Percentiles rank a stretch among this genome's conserved stretches.
These are phyloP conservation scores for Pilasporangium apinafurcum DNA, from an alignment of 352 stramenopile species.

Conservation along the genomic window DNA sequence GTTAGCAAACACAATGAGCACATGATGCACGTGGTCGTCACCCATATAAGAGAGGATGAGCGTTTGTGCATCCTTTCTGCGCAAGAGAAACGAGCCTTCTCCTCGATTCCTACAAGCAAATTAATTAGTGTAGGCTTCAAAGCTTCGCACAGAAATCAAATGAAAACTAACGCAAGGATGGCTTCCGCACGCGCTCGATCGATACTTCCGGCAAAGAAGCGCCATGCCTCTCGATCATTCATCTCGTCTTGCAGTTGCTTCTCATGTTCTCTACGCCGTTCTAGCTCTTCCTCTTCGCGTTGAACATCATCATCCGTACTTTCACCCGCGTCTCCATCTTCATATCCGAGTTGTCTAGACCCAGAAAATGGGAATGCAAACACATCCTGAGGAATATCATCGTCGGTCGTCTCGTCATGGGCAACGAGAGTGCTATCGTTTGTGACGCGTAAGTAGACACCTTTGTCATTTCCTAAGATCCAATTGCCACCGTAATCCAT, in stretches of 20 bases:
- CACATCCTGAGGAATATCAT: conserved; percentile 31
- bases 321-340: not conserved
- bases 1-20: conserved; percentile 69
- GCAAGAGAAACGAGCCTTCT: conserved; percentile 71
- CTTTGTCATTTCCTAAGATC: conserved; percentile 77
- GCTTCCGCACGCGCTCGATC: conserved; percentile 53
- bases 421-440: conserved; percentile 67
- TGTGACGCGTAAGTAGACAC: conserved; percentile 64
- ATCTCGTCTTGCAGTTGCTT: conserved; percentile 25
- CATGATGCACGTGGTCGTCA: conserved; percentile 61
- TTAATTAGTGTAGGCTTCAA: not conserved
- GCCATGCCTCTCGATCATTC: conserved; percentile 65
- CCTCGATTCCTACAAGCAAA: conserved; percentile 40
- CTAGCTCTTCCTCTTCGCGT: conserved; percentile 2
- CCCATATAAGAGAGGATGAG: conserved; percentile 80
- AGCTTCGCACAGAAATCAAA: not conserved
- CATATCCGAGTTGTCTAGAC: conserved; percentile 11
- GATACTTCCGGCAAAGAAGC: conserved; percentile 79
- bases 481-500: conserved; percentile 62
- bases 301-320: not conserved
- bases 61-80: conserved; percentile 75
- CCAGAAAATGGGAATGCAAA: conserved; percentile 43
- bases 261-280: conserved; percentile 8
- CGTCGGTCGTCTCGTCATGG: conserved; percentile 55
- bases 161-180: conserved; percentile 45